Evolutionary conservation across 352 stramenopile species (phyloP), one percentile per base, ranked within the genome.

Genomic region (Pythium myriotylum): DNA sequence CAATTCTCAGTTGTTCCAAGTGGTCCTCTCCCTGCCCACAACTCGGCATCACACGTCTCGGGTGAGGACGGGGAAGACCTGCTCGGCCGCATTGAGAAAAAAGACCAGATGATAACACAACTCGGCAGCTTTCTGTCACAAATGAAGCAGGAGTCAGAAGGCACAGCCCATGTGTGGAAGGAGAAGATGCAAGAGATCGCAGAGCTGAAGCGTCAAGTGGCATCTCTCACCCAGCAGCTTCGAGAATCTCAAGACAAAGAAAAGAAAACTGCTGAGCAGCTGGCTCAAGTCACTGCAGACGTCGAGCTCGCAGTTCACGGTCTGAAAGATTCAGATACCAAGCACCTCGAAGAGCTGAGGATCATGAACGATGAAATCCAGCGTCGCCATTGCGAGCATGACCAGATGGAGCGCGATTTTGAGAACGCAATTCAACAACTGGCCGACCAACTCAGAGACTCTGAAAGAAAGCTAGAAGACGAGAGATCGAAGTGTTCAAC

Each of bases 101-200:
- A 84, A 52, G 79, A 83, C 1, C 76, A 86, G 22, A 86, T 89
- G 62, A 71, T 91, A 14, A 65, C 73, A 1, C 81, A 91, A 35
- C 65, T 91, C n/a, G 79, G 79, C 13, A 84, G 77, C 0, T 83
- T 91, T n/a, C 53, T 91, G 5, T 69, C 77, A 1, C 81, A 91
- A 41, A 88, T 91, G 75, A 83, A 91, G 57, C 81, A 89, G 37
- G 79, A 91, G 16, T 84, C 79, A 0, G 79, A 91, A 53, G 79
- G 78, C 2, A 88, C 71, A 3, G 70, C 77, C 0, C 66, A 66
- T 17, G 77, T 73, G 4, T 88, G 78, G 79, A 84, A 86, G 12
- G 81, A 86, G 27, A 87, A 86, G 41, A 68, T 88, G 4, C 62
- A 73, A 9, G 80, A 89, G 43, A 79, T 74, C n/a, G 62, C 62